phyloP scores from a whole-genome alignment of 2,329 filamentous ascomycete species.

The Calonectria pseudoturangicola region DNA sequence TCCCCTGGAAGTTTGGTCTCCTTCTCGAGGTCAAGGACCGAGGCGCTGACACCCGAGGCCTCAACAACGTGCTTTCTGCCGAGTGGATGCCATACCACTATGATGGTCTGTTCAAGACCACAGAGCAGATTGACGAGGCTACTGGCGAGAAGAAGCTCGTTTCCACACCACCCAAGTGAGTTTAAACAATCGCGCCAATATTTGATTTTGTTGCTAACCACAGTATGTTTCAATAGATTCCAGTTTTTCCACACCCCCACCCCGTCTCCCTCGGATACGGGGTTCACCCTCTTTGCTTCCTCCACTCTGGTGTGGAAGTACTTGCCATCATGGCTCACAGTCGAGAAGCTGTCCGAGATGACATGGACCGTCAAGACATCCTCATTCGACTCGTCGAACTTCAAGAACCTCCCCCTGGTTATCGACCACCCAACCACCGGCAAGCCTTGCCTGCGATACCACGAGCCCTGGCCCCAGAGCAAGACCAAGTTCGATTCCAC shows the following conservation, averaged over 20 bases:
- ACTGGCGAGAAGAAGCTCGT: slow-evolving; percentile 63
- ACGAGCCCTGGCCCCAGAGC: slow-evolving; percentile 72
- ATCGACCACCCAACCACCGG: slow-evolving; percentile 66
- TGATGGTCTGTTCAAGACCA: slow-evolving; percentile 74
- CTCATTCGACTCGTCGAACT: slow-evolving; percentile 66
- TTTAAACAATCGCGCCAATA: not conserved
- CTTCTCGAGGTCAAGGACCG: slow-evolving; percentile 71
- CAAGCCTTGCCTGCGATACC: slow-evolving; percentile 70
- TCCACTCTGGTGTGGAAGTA: slow-evolving; percentile 70
- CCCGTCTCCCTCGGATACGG: slow-evolving; percentile 68
- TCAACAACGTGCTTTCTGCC: slow-evolving; percentile 72
- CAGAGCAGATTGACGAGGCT: slow-evolving; percentile 60
- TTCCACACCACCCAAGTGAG: slow-evolving; percentile 66
- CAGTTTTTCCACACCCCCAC: slow-evolving; percentile 71
- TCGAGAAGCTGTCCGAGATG: slow-evolving; percentile 61
- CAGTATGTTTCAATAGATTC: slow-evolving; percentile 59
- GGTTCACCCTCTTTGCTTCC: slow-evolving; percentile 72
- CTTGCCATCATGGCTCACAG: slow-evolving; percentile 61
- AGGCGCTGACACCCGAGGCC: slow-evolving; percentile 63
- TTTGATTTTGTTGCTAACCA: not conserved
- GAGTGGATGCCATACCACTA: slow-evolving; percentile 76
- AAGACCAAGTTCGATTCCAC: slow-evolving; percentile 71
- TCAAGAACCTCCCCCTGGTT: slow-evolving; percentile 67
- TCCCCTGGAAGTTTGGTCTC: slow-evolving; percentile 72
- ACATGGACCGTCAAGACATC: slow-evolving; percentile 70